Conservation (phyloP, 805 yeast genomes). For the Kuraishia molischiana region DNA sequence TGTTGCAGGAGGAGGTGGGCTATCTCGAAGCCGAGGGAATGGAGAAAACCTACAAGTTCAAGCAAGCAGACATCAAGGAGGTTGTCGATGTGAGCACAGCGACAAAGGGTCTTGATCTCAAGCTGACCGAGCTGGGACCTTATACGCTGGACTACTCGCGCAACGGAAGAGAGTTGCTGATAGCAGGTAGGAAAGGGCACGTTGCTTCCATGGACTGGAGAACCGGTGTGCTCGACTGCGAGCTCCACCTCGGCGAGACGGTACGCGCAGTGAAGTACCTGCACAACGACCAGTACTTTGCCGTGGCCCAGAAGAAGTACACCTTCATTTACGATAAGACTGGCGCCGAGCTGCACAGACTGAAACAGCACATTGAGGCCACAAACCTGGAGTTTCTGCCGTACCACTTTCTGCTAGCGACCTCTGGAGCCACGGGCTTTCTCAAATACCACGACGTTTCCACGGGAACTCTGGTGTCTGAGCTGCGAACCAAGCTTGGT, state of each 20-base stretch:
- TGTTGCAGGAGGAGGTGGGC: slow-evolving; percentile 80
- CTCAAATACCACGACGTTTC: slow-evolving; percentile 92
- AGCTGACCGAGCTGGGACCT: slow-evolving; percentile 76
- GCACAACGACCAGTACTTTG: slow-evolving; percentile 89
- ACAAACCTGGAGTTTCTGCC: slow-evolving; percentile 82
- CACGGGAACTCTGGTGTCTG: slow-evolving; percentile 80
- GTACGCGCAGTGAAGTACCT: slow-evolving; percentile 83
- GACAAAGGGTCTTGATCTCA: slow-evolving; percentile 65
- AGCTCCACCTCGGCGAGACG: slow-evolving; percentile 79
- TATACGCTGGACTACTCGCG: slow-evolving; percentile 73
- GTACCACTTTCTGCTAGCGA: slow-evolving; percentile 77
- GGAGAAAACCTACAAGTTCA: slow-evolving; percentile 85
- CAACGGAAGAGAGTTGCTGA: slow-evolving; percentile 76
- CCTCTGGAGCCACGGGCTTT: slow-evolving; percentile 86
- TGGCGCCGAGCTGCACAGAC: slow-evolving; percentile 86
- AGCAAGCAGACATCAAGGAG: slow-evolving; percentile 66
- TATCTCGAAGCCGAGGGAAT: slow-evolving; percentile 88
- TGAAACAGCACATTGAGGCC: slow-evolving; percentile 83
- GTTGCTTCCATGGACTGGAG: slow-evolving; percentile 96
- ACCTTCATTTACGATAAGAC: slow-evolving; percentile 85
- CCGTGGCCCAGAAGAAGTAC: slow-evolving; percentile 94
- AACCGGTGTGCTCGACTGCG: slow-evolving; percentile 72
- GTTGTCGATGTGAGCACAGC: slow-evolving; percentile 73
- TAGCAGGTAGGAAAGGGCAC: slow-evolving; percentile 92
- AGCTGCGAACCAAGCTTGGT: slow-evolving; percentile 79